Percentiles rank a stretch among this genome's conserved stretches.
Conservation (phyloP, 2,329 filamentous ascomycete genomes). For the Eurotiales sp. region DNA sequence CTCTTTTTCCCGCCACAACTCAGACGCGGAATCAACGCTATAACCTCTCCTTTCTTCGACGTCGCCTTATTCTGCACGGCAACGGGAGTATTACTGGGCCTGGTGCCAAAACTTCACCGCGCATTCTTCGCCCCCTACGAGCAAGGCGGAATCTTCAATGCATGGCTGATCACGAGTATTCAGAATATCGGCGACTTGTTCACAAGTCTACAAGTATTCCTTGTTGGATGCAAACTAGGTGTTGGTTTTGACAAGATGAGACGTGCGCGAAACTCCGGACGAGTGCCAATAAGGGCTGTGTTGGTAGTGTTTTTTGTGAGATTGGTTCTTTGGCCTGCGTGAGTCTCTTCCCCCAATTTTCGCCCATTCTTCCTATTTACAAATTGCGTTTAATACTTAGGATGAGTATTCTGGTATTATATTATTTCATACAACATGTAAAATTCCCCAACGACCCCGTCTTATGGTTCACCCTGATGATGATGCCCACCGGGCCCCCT, state of each 20-base stretch:
- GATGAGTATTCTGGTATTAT: slow-evolving; percentile 54
- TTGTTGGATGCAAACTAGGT: slow-evolving; percentile 64
- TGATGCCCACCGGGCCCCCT: slow-evolving; percentile 55
- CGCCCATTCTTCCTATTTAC: too few species aligned
- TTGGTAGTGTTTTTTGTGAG: slow-evolving; percentile 53
- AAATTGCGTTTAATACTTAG: too few species aligned
- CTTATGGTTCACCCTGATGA: slow-evolving; percentile 63
- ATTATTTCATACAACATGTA: slow-evolving; percentile 52
- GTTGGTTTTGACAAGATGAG: slow-evolving; percentile 49
- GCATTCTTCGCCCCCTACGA: slow-evolving; percentile 58
- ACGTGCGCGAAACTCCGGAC: slow-evolving; percentile 27
- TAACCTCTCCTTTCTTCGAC: slow-evolving; percentile 55
- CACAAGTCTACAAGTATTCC: slow-evolving; percentile 61
- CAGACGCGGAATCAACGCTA: slow-evolving; percentile 34
- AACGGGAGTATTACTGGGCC: slow-evolving; percentile 56
- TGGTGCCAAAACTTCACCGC: slow-evolving; percentile 56
- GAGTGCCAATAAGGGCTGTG: slow-evolving; percentile 41
- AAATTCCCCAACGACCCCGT: slow-evolving; percentile 56
- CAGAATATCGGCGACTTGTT: slow-evolving; percentile 63
- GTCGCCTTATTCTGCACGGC: slow-evolving; percentile 59
- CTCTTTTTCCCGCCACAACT: slow-evolving; percentile 32
- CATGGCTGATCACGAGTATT: slow-evolving; percentile 61
- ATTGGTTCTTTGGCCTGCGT: slow-evolving; percentile 59
- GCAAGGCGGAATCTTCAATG: slow-evolving; percentile 61
- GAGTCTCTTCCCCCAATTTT: slow-evolving; percentile 16